A percentile compares a stretch with the other conserved stretches of the same genome.
phyloP scores from a whole-genome alignment of 768 basidiomycete species.

The Tricholoma furcatifolium region DNA sequence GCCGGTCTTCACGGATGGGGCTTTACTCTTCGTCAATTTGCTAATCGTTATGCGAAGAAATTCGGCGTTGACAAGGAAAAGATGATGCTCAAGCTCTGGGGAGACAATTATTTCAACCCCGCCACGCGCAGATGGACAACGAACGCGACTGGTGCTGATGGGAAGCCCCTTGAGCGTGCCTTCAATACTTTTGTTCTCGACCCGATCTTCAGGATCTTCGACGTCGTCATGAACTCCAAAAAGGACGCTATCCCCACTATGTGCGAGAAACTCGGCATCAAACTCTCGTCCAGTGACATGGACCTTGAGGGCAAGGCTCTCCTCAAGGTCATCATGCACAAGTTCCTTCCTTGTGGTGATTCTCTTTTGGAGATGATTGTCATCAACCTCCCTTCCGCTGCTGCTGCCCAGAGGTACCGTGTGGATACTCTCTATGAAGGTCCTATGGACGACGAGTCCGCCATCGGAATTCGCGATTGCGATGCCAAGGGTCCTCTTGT shows the following conservation, averaged over 20 bases:
- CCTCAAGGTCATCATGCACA: slow-evolving; percentile 98
- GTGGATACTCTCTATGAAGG: slow-evolving; percentile 99
- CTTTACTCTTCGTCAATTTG: slow-evolving; percentile 98
- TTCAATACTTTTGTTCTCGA: slow-evolving; percentile 99
- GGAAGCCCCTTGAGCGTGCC: slow-evolving; percentile 93
- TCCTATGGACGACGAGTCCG: slow-evolving; percentile 99
- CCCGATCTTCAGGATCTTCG: slow-evolving; percentile 98
- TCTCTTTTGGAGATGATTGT: slow-evolving; percentile 99
- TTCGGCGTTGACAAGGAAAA: slow-evolving; percentile 99
- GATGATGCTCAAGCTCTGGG: slow-evolving; percentile 98
- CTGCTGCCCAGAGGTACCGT: slow-evolving; percentile 97
- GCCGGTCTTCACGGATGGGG: slow-evolving; percentile 99
- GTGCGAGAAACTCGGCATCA: slow-evolving; percentile 95
- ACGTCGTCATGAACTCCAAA: slow-evolving; percentile 99
- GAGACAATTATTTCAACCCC: slow-evolving; percentile 99
- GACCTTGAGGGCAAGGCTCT: slow-evolving; percentile 95
- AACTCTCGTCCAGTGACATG: slow-evolving; percentile 82
- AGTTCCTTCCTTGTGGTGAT: slow-evolving; percentile 99
- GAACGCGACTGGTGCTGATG: slow-evolving; percentile 69
- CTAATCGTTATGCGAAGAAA: slow-evolving; percentile 91
- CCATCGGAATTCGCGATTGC: slow-evolving; percentile 97
- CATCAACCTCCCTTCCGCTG: slow-evolving; percentile 97
- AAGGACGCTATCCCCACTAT: slow-evolving; percentile 82
- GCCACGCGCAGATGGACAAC: slow-evolving; percentile 97
- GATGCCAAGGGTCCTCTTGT: slow-evolving; percentile 96